Evolutionary conservation across 2,329 filamentous ascomycete species (phyloP).

Genomic region (Ceratocystis papillata): DNA sequence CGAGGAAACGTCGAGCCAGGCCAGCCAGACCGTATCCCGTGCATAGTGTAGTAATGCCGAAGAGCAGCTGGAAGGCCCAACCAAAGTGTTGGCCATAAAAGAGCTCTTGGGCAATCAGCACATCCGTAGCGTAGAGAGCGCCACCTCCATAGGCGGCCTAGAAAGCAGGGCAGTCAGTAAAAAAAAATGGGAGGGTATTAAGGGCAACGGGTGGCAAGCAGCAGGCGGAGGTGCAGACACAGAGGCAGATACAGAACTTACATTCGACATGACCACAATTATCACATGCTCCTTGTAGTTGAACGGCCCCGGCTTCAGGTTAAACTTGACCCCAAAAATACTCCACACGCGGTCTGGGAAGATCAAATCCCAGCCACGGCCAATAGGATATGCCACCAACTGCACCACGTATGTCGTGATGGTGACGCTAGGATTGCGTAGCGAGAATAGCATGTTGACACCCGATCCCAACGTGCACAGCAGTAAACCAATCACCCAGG

Average conservation of each 20-base stretch:
- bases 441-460: conserved; percentile 50
- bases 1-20: conserved; percentile 47
- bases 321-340: conserved; percentile 44
- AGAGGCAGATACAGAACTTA: conserved; percentile 31
- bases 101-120: conserved; percentile 36
- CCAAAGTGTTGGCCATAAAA: conserved; percentile 45
- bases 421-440: conserved; percentile 47
- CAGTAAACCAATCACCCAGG: conserved; percentile 51
- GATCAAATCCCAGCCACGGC: conserved; percentile 44
- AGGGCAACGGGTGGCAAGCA: not conserved
- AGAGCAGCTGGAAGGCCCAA: conserved; percentile 49
- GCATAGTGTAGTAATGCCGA: conserved; percentile 50
- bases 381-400: conserved; percentile 50
- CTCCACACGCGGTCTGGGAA: conserved; percentile 45
- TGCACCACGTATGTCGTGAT: conserved; percentile 54
- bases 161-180: conserved; percentile 25
- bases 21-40: conserved; percentile 56
- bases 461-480: conserved; percentile 52
- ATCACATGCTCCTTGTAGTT: conserved; percentile 53
- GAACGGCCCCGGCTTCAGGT: conserved; percentile 47
- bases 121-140: conserved; percentile 45
- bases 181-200: not conserved
- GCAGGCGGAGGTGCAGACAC: not conserved
- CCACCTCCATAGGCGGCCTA: conserved; percentile 49
- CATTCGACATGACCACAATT: conserved; percentile 54